Base-by-base conservation (phyloP, 306 rosid genomes). In the Gleditsia sinensis region DNA sequence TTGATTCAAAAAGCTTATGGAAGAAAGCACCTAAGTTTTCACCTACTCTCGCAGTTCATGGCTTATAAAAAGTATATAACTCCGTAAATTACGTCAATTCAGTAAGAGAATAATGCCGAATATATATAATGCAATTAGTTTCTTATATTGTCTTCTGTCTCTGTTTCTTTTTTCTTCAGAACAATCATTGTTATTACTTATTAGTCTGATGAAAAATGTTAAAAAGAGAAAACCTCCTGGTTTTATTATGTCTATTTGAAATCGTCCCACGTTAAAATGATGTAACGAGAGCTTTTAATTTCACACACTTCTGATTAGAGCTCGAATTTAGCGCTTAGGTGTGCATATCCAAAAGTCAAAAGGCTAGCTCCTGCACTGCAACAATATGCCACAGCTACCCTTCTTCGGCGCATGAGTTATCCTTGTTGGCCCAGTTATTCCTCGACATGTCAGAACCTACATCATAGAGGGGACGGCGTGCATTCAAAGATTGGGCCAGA, bases 311-410 rank as follows among this genome's bases (percentile, higher is more conserved):
- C 5, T n/a, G 13, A 42, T 42, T 42, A 42, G 48, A 13, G 17
- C 4, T 55, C 13, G 9, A 61, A 61, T 34, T 34, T 1, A 5
- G 67, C 28, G 7, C 4, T 19, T 19, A 11, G 46, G 67, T 19
- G 72, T 19, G 65, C 48, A 80, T 77, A 61, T 48, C 57, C 49
- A 49, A 78, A 48, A 71, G 91, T 87, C 91, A 87, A 87, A 87
- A 87, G 71, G 61, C 78, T 53, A 58, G n/a, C 68, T 37, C 58
- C 42, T 61, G 50, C 56, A 9, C 68, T 51, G 75, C 55, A 72
- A 33, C 10, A 76, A 28, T 67, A 13, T 33, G 32, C 23, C 17
- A 9, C 17, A 75, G 27, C 79, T n/a, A 40, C 39, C 71, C 43
- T 24, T 76, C 33, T 10, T 14, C 20, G 53, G 37, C 77, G 71